Evolutionary conservation across 805 yeast species (phyloP), one percentile per base, ranked within the genome.

Genomic region (Yamadazyma phyllophila): DNA sequence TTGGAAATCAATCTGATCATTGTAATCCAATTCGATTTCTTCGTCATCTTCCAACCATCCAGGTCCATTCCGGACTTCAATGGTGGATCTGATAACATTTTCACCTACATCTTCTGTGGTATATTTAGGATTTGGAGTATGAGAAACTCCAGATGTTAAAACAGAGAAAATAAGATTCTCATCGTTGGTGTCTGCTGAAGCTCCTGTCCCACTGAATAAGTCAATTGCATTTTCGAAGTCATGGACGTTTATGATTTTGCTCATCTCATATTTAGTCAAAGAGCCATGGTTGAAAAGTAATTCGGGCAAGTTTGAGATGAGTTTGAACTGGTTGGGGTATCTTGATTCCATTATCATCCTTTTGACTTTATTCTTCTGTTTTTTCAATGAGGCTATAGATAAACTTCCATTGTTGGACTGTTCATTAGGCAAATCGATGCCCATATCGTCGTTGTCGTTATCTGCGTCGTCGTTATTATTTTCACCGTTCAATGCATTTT

Each of bases 401-500:
- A 63, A 49, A 26, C 63, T 53, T 9, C 50, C 57, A 50, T 43
- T 49, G 9, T 26, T 24, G 15, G 44, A 8, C 16, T 41, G 36
- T 4, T 36, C 44, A 26, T 39, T 43, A 57, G 41, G 48, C 46
- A 52, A 49, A 14, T 59, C 62, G 33, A 54, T 55, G 56, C 52
- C 76, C 66, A 73, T 73, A 41, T 77, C 82, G 36, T 78, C 82
- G 39, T 76, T 74, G 44, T 67, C 73, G 47, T 76, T 74, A 40
- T 77, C 82, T 24, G 61, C 62, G 35, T 65, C 71, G 14, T 58
- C 60, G 11, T 46, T 50, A 13, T 39, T 36, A 17, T n/a, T 39
- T 10, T 51, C 58, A 7, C 47, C 58, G 10, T 49, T 49, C 13
- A 48, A 46, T 2, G 43, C 27, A 7, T 43, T 50, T 5, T 48